These are phyloP conservation scores for Isatis tinctoria DNA, from an alignment of 345 rosid genomes.

Conservation along the genomic window DNA sequence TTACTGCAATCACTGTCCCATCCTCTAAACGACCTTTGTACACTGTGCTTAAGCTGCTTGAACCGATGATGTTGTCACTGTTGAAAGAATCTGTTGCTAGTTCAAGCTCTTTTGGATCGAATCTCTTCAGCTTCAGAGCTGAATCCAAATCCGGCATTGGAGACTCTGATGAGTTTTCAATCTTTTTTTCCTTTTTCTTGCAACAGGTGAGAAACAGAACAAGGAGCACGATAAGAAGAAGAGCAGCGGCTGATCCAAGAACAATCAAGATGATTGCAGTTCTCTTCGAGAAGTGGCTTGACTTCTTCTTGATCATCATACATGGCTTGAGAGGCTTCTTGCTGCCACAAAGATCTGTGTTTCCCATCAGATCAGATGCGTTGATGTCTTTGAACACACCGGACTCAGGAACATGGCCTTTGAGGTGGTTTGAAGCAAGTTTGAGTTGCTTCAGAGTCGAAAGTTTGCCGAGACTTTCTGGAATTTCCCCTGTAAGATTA, in stretches of 20 bases:
- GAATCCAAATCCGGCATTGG: constrained; percentile 42
- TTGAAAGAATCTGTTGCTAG: constrained; percentile 59
- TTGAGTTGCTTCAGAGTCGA: constrained; percentile 57
- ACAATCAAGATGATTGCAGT: constrained; percentile 34
- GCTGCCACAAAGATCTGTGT: constrained; percentile 67
- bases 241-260: constrained; percentile 39
- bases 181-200: constrained; percentile 26
- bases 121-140: constrained; percentile 55
- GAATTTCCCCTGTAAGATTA: constrained; percentile 58
- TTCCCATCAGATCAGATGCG: constrained; percentile 51
- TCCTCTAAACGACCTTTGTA: constrained; percentile 68
- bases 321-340: constrained; percentile 43
- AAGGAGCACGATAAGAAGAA: constrained; percentile 34
- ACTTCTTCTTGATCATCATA: constrained; percentile 30
- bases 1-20: constrained; percentile 63
- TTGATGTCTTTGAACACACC: constrained; percentile 59
- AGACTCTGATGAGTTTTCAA: constrained; percentile 30
- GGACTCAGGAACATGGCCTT: constrained; percentile 62
- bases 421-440: constrained; percentile 66
- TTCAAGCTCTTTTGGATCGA: constrained; percentile 48
- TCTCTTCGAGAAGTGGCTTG: constrained; percentile 44
- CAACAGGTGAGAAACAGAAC: constrained; percentile 27
- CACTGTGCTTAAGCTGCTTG: constrained; percentile 80
- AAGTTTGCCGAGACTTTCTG: constrained; percentile 48
- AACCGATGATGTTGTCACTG: constrained; percentile 50